phyloP scores from a whole-genome alignment of 768 basidiomycete species.

The Ephemerocybe angulata region DNA sequence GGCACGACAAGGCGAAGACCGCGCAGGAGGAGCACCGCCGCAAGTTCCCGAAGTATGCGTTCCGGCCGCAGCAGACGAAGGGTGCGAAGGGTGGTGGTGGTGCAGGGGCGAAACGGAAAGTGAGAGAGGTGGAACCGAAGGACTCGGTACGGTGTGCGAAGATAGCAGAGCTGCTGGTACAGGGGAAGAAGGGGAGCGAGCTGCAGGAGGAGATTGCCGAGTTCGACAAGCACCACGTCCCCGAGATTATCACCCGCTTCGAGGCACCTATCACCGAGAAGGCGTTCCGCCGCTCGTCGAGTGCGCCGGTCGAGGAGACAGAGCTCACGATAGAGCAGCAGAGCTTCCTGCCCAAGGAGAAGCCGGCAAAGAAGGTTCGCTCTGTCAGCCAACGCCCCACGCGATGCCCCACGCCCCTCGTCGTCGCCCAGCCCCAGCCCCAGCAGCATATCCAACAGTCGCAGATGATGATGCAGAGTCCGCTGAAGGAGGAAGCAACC shows the following conservation, averaged over 20 bases:
- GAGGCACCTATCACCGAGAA: conserved; percentile 76
- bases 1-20: conserved; percentile 72
- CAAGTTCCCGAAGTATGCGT: conserved; percentile 76
- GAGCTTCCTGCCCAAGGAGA: conserved; percentile 28
- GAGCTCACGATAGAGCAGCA: conserved; percentile 28
- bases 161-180: conserved; percentile 63
- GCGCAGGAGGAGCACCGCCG: conserved; percentile 76
- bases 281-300: conserved; percentile 65
- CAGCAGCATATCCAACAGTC: too few relatives aligned
- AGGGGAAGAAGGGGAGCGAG: conserved; percentile 57
- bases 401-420: too few relatives aligned
- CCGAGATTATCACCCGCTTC: conserved; percentile 70
- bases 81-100: conserved; percentile 10
- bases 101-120: conserved; percentile 52
- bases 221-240: conserved; percentile 55
- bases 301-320: conserved; percentile 47
- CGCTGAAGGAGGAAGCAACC: too few relatives aligned
- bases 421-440: too few relatives aligned
- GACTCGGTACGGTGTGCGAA: conserved; percentile 63
- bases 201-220: conserved; percentile 56
- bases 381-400: too few relatives aligned
- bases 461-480: too few relatives aligned
- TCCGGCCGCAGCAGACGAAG: conserved; percentile 61
- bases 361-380: conserved; percentile 23
- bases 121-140: conserved; percentile 64